Conservation (phyloP, 768 basidiomycete genomes). For the Mycena venus region DNA sequence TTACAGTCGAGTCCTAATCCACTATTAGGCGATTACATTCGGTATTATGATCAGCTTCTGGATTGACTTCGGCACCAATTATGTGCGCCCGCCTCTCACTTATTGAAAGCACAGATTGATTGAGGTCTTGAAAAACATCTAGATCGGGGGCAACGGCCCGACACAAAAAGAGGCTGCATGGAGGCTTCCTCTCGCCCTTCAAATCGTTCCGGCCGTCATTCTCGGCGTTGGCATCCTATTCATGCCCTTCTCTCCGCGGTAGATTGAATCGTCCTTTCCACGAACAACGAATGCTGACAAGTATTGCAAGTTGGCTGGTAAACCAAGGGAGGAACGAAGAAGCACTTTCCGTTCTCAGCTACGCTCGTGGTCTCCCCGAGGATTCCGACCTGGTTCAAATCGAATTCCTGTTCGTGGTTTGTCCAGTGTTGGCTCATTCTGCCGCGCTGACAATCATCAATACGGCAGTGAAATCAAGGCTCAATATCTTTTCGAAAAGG, state of each 20-base stretch:
- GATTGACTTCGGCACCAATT: constrained; percentile 61
- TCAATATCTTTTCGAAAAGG: constrained; percentile 78
- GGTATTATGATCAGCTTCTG: constrained; percentile 79
- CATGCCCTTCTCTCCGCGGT: constrained; percentile 87
- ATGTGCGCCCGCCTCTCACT: constrained; percentile 12
- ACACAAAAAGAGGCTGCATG: constrained; percentile 78
- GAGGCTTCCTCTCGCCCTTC: constrained; percentile 81
- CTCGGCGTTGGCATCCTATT: constrained; percentile 79
- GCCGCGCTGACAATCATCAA: neutral
- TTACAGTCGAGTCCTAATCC: neutral
- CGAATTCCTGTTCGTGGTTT: constrained; percentile 73
- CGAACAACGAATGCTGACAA: neutral
- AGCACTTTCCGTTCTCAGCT: constrained; percentile 73
- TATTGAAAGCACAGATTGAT: constrained; percentile 62
- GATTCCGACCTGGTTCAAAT: constrained; percentile 78
- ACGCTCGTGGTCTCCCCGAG: constrained; percentile 66
- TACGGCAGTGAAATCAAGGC: constrained; percentile 83
- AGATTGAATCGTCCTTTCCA: neutral
- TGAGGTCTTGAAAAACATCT: constrained; percentile 61
- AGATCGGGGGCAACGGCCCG: constrained; percentile 72
- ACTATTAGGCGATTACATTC: constrained; percentile 73
- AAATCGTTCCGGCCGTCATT: constrained; percentile 80
- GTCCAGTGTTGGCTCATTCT: neutral
- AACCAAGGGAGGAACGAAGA: constrained; percentile 84
- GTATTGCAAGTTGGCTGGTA: constrained; percentile 72